Conservation (phyloP, 106 monocot genomes). For the Gastrodia elata region DNA sequence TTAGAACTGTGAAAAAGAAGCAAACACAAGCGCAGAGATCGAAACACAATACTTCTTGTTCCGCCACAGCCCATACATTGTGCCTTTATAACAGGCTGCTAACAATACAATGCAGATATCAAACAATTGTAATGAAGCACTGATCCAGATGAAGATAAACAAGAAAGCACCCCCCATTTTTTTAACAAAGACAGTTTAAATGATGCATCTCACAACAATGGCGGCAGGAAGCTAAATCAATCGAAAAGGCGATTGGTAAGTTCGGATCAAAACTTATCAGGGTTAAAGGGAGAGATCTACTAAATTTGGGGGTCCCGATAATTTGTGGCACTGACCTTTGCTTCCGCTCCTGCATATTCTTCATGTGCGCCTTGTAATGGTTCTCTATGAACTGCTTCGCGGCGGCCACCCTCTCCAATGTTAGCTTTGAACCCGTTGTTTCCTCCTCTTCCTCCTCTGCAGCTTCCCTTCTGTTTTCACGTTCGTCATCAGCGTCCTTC, state of each 20-base stretch:
- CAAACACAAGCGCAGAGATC: neutral
- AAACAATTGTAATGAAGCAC: neutral
- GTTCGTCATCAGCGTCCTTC: slow-evolving; percentile 11
- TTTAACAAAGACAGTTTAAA: neutral
- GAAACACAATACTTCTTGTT: neutral
- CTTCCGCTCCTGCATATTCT: slow-evolving; percentile 64
- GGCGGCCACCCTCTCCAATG: slow-evolving; percentile 64
- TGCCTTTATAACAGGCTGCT: neutral
- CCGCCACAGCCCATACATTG: neutral
- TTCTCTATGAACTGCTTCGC: slow-evolving; percentile 73
- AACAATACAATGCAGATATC: neutral
- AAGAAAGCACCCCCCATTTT: neutral
- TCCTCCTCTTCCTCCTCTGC: slow-evolving; percentile 24
- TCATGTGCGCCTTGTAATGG: slow-evolving; percentile 65
- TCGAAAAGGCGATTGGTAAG: neutral
- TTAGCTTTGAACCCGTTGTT: slow-evolving; percentile 44
- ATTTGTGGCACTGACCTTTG: slow-evolving; percentile 30
- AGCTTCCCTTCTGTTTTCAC: neutral
- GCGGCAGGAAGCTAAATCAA: neutral
- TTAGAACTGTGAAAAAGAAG: neutral
- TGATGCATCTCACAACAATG: neutral
- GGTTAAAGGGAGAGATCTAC: neutral
- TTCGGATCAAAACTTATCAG: neutral
- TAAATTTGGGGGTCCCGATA: neutral
- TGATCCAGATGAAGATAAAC: neutral